Evolutionary conservation across 768 basidiomycete species (phyloP).

Genomic region (Inosperma sp.): DNA sequence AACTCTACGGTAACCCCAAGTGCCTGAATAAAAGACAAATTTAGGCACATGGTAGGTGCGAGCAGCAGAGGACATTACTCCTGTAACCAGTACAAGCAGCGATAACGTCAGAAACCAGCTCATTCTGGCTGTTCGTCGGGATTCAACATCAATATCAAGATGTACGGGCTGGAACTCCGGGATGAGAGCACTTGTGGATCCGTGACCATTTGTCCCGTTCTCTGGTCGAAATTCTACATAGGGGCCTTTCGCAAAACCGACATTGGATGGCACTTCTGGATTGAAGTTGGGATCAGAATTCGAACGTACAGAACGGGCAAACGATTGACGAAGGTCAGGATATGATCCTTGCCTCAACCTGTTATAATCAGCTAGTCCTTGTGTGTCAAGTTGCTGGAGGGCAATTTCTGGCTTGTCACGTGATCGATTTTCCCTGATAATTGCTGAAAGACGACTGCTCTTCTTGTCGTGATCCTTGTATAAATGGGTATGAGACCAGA

Average conservation of each 20-base stretch:
- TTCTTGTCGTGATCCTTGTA: slow-evolving; percentile 49
- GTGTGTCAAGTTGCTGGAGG: neutral
- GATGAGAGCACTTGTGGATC: neutral
- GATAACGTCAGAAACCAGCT: slow-evolving; percentile 55
- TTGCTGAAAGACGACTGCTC: slow-evolving; percentile 35
- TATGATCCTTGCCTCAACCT: too few species aligned
- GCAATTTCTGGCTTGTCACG: slow-evolving; percentile 15
- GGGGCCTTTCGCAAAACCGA: too few species aligned
- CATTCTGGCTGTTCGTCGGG: slow-evolving; percentile 42
- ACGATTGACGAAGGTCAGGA: too few species aligned
- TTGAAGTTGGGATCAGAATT: too few species aligned
- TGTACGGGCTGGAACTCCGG: neutral
- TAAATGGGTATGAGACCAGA: slow-evolving; percentile 71
- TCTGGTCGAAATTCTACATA: too few species aligned
- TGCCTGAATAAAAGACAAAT: slow-evolving; percentile 29
- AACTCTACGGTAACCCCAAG: slow-evolving; percentile 57
- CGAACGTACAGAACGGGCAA: too few species aligned
- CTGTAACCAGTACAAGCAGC: slow-evolving; percentile 55
- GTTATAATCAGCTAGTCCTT: slow-evolving; percentile 1
- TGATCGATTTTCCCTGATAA: slow-evolving; percentile 33
- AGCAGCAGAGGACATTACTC: slow-evolving; percentile 34
- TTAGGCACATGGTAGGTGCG: neutral
- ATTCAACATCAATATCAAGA: neutral
- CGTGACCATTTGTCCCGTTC: slow-evolving; percentile 6
- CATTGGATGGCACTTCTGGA: too few species aligned